Evolutionary conservation across 2,329 filamentous ascomycete species (phyloP), one percentile per base, ranked within the genome.

Genomic region (Fusarium sp.): DNA sequence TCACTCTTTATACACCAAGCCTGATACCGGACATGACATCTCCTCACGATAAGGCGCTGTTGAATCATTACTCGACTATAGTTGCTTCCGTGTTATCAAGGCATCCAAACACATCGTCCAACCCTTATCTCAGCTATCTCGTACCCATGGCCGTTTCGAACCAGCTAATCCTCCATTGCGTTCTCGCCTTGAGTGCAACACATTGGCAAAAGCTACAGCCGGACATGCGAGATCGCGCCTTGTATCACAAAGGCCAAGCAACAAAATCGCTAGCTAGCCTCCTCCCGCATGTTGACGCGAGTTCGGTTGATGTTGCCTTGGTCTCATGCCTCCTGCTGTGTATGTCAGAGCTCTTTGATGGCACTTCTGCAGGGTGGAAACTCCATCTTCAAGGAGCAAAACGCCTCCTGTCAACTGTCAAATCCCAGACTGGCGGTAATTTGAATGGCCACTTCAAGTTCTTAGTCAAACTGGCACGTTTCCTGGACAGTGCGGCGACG

Each of bases 121-220:
- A 60, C 2, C 57, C 57, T 4, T 60, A 60, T 2, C 42, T 57
- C 20, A 60, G 57, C 4, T 58, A 60, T 1, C 55, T 60, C 2
- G 11, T 60, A 4, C 57, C 57, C 2, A 60, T 60, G 57, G 57
- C 57, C 1, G 28, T 20, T 4, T 60, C 57, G 3, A 58, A 60
- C 0, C 53, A 41, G 18, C 26, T 60, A 0, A 58, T 60, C 0
- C 41, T 29, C 0, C 53, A 60, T 13, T 60, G 53, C 20, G 23
- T 60, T 3, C 53, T 60, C 1, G 57, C 57, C 2, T 28, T 60
- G 6, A 60, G 57, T 1, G 57, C 57, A 9, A 60, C 57, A 0
- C 57, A 60, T n/a, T 60, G 57, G 57, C 28, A 60, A 15, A 60
- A 60, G 33, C 53, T 60, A 1, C 57, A 60, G 8, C 57, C 53